A percentile compares a stretch with the other conserved stretches of the same genome.
Conservation (phyloP, 192 early-diverging fungal species). For the Entrophospora sp. region DNA sequence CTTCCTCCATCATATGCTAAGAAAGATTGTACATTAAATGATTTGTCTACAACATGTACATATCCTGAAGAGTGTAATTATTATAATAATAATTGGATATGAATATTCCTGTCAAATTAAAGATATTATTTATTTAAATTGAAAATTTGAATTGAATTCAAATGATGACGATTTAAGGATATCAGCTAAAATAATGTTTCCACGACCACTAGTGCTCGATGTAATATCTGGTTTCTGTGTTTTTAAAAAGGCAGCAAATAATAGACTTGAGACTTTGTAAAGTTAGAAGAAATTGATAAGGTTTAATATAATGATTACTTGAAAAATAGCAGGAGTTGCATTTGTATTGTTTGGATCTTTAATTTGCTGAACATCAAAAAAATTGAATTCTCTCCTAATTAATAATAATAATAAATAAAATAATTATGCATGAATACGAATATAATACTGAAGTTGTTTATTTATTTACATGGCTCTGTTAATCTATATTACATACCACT, state of each 20-base stretch:
- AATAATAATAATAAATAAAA: background rate
- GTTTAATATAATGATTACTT: conserved; percentile 33
- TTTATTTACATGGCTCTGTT: too few relatives aligned
- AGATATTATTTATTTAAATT: background rate
- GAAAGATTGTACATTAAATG: conserved; percentile 56
- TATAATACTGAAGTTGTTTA: too few relatives aligned
- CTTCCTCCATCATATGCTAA: conserved; percentile 50
- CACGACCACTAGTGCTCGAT: conserved; percentile 37
- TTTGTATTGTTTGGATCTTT: conserved; percentile 47
- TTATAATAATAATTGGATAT: too few relatives aligned
- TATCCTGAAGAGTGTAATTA: conserved; percentile 37
- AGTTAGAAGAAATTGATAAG: background rate
- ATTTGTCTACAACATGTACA: conserved; percentile 60
- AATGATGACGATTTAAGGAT: too few relatives aligned
- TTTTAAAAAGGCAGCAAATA: too few relatives aligned
- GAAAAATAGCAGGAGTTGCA: conserved; percentile 46
- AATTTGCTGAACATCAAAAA: conserved; percentile 60
- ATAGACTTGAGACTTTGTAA: too few relatives aligned
- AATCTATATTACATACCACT: too few relatives aligned
- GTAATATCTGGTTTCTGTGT: conserved; percentile 40
- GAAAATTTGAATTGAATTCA: too few relatives aligned
- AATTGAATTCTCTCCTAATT: conserved; percentile 60
- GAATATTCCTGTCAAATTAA: too few relatives aligned
- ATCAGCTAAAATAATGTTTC: conserved; percentile 44
- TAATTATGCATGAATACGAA: too few relatives aligned